phyloP scores from a whole-genome alignment of 148 eudicot species.

The Diospyros kaki region DNA sequence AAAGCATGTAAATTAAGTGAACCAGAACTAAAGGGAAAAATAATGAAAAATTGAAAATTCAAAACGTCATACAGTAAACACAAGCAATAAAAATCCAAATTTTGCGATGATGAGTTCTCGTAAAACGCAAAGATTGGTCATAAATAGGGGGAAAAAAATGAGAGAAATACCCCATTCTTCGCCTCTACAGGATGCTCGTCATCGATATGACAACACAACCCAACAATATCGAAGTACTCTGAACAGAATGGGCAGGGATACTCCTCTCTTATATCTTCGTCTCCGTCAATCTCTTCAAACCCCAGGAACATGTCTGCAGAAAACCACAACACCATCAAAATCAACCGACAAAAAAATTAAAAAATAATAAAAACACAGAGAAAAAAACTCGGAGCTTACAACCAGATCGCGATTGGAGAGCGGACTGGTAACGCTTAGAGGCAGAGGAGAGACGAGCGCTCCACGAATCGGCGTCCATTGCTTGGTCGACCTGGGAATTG shows the following conservation, averaged over 20 bases:
- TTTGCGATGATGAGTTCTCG: not conserved
- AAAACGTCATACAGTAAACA: not conserved
- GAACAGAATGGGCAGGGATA: slow-evolving; percentile 84
- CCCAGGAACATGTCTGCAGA: slow-evolving; percentile 75
- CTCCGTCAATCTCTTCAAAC: slow-evolving; percentile 78
- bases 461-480: slow-evolving; percentile 91
- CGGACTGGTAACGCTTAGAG: slow-evolving; percentile 67
- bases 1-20: not conserved
- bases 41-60: not conserved
- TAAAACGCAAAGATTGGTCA: not conserved
- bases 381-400: not conserved
- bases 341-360: slow-evolving; percentile 9
- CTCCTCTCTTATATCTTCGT: slow-evolving; percentile 91
- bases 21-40: not conserved
- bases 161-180: slow-evolving; percentile 69
- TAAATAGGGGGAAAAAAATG: not conserved
- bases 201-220: slow-evolving; percentile 89
- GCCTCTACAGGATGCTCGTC: slow-evolving; percentile 89
- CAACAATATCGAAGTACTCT: slow-evolving; percentile 80
- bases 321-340: slow-evolving; percentile 12
- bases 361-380: not conserved
- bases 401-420: slow-evolving; percentile 86
- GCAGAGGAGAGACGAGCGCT: slow-evolving; percentile 66
- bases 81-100: not conserved
- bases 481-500: not conserved